These are phyloP conservation scores for Tylopilus rubrobrunneus DNA, from an alignment of 768 basidiomycete genomes.

Conservation along the genomic window DNA sequence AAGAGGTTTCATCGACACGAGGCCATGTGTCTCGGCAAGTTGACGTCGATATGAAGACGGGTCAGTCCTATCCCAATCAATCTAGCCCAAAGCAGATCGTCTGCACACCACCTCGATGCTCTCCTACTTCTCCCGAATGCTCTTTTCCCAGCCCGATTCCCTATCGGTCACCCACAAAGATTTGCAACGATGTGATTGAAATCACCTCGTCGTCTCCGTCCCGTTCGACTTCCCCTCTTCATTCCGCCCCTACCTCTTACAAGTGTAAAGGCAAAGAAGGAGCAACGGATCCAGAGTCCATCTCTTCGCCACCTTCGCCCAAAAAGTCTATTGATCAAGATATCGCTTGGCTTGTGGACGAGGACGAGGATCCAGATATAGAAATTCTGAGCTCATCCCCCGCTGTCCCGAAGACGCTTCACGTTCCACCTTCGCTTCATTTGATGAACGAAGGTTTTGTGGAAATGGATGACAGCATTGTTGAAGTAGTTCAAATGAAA, in stretches of 20 bases:
- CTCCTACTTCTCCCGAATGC: conserved; percentile 14
- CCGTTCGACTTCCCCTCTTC: conserved; percentile 14
- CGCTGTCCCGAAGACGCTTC: conserved; percentile 9
- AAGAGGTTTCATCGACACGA: conserved; percentile 25
- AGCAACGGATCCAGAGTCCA: background rate
- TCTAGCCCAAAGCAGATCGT: conserved; percentile 1
- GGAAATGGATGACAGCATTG: conserved; percentile 3
- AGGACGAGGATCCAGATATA: conserved; percentile 55
- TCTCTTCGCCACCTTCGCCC: background rate
- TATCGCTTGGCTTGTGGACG: conserved; percentile 67
- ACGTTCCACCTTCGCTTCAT: background rate
- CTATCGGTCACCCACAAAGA: conserved; percentile 22
- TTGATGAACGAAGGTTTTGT: conserved; percentile 21
- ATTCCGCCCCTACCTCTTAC: background rate
- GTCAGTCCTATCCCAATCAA: conserved; percentile 26
- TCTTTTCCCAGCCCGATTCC: background rate
- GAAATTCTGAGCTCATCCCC: conserved; percentile 54
- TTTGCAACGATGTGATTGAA: conserved; percentile 27
- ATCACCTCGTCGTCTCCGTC: conserved; percentile 30
- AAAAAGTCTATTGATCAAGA: conserved; percentile 28
- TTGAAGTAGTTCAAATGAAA: conserved; percentile 24
- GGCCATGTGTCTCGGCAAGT: conserved; percentile 45
- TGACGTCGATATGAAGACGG: conserved; percentile 51
- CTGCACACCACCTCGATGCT: conserved; percentile 7
- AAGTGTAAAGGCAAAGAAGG: conserved; percentile 14